Evolutionary conservation across 192 early-diverging fungal genomes (phyloP).

Genomic region (Backusella luteola): DNA sequence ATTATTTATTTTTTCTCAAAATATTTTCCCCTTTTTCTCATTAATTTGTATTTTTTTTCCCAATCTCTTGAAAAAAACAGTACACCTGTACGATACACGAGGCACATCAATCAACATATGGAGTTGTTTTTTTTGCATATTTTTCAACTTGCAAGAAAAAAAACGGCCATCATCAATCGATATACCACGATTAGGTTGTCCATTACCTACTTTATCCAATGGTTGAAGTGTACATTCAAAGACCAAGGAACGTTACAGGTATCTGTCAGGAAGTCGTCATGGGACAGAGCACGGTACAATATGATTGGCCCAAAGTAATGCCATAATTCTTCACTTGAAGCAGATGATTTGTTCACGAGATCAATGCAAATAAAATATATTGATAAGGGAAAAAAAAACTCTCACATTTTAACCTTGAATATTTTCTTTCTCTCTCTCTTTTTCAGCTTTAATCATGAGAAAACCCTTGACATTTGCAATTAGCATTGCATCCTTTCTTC

Average conservation of each 20-base stretch:
- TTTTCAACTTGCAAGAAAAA: too few species aligned
- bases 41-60: too few species aligned
- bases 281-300: background rate
- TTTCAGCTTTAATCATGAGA: background rate
- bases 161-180: background rate
- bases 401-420: background rate
- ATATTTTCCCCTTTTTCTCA: too few species aligned
- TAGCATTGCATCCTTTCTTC: background rate
- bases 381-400: background rate
- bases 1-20: too few species aligned
- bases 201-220: too few species aligned
- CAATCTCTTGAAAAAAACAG: too few species aligned
- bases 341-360: conserved; percentile 5
- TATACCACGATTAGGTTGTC: background rate
- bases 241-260: background rate
- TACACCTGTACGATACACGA: background rate
- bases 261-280: background rate
- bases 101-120: background rate
- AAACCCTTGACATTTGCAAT: conserved; percentile 1
- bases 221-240: background rate
- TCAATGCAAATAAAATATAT: conserved; percentile 3
- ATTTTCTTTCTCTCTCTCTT: background rate
- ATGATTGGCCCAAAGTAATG: background rate
- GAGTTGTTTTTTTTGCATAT: background rate
- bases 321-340: background rate